Evolutionary conservation across 1,139 yeast genomes (phyloP), one percentile per base, ranked within the genome.

Genomic region (Debaryomycetaceae sp.): DNA sequence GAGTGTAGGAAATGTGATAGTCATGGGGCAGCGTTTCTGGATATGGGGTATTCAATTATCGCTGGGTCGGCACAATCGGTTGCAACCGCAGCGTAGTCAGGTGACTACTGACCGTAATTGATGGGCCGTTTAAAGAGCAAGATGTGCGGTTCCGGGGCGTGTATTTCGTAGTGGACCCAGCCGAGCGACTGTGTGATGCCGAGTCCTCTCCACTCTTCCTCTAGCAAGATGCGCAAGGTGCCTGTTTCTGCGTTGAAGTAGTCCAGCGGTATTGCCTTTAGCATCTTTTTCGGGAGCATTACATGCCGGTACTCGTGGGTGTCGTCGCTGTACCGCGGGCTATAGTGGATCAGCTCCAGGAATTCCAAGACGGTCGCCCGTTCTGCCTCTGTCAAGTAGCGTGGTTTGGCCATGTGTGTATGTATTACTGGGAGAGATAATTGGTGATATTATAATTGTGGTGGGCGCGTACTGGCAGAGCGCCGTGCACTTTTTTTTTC

Each of bases 111-210:
- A 25, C 51, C 49, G 31, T 54, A 57, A 39, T 59, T 61, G 32
- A 55, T 59, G 32, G 78, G 71, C 45, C 85, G 64, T 51, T 87
- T 90, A 63, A 92, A 92, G 39, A 92, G 65, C 37, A 92, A 62
- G 37, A 92, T 90, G 51, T 92, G 98, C 16, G 99, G 99, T 53
- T 92, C 99, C 22, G 98, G 99, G 0, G 96, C 77, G 55, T 92
- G 99, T 30, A 95, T 87, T 49, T 90, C 99, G 51, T 90, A 92
- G 54, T 92, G 98, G 30, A 73, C 92, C 99, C 99, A 92, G 2
- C 99, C 99, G 36, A 92, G 65, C 27, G 95, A 82, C 54, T 90
- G 99, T 8, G 98, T 92, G 45, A 92, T 86, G 4, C 99, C 99
- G 32, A 92, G 64, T 2, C 97, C 97, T 53, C 99, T 70, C 99